These are phyloP conservation scores for Zychaea mexicana DNA, from an alignment of 371 early-diverging fungal species.

Conservation along the genomic window DNA sequence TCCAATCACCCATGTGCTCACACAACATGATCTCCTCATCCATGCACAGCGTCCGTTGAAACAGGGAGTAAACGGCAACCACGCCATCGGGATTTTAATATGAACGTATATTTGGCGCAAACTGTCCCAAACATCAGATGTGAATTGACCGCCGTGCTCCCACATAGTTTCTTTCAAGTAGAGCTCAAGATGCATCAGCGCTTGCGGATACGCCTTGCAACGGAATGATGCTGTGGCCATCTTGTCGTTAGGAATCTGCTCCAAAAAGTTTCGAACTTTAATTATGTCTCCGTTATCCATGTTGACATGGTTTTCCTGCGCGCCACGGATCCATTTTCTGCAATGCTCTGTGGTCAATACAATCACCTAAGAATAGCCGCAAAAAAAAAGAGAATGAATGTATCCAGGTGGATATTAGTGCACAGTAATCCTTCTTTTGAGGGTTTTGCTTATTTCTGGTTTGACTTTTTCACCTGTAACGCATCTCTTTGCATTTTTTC, in stretches of 20 bases:
- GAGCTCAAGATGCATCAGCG: constrained; percentile 75
- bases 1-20: constrained; percentile 68
- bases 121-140: constrained; percentile 9
- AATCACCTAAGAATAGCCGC: constrained; percentile 54
- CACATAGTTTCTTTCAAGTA: constrained; percentile 47
- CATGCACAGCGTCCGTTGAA: constrained; percentile 33
- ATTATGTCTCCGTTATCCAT: constrained; percentile 17
- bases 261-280: constrained; percentile 53
- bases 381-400: background rate
- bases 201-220: constrained; percentile 70
- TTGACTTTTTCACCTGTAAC: too few species aligned
- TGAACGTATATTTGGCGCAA: constrained; percentile 67
- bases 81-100: constrained; percentile 74
- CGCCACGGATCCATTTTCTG: constrained; percentile 61
- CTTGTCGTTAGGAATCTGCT: constrained; percentile 62
- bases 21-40: constrained; percentile 71
- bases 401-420: too few species aligned
- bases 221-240: constrained; percentile 72
- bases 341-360: constrained; percentile 71
- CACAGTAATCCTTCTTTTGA: too few species aligned
- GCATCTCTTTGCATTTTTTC: constrained; percentile 52
- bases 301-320: constrained; percentile 11
- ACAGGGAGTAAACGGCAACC: constrained; percentile 58
- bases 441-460: too few species aligned
- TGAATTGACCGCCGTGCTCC: constrained; percentile 12